A percentile compares a stretch with the other conserved stretches of the same genome.
phyloP scores from a whole-genome alignment of 1,284 basidiomycete species.

The Sanguinoderma infundibulare region DNA sequence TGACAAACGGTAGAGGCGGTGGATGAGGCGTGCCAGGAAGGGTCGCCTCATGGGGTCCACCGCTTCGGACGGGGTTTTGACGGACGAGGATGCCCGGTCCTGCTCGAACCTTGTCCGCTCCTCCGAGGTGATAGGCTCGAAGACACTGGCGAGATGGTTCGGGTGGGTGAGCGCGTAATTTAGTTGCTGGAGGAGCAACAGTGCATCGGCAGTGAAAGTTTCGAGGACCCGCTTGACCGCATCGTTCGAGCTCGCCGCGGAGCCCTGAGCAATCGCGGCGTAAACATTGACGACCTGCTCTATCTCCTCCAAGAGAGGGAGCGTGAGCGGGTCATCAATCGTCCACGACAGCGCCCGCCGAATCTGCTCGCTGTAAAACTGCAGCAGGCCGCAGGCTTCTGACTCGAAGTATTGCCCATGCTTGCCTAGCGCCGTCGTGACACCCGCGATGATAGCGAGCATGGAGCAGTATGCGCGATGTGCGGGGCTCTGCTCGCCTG shows the following conservation, averaged over 20 bases:
- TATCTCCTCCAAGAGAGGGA: constrained; percentile 80
- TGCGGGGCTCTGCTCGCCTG: constrained; percentile 74
- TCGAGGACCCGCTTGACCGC: constrained; percentile 65
- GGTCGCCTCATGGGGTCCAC: constrained; percentile 70
- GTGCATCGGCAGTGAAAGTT: constrained; percentile 67
- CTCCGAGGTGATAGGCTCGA: constrained; percentile 82
- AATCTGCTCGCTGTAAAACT: constrained; percentile 85
- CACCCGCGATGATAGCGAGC: constrained; percentile 79
- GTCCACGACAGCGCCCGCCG: constrained; percentile 80
- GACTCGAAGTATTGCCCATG: constrained; percentile 85
- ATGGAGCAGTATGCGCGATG: constrained; percentile 87
- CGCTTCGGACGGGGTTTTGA: constrained; percentile 46
- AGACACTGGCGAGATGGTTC: constrained; percentile 79
- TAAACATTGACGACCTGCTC: constrained; percentile 80
- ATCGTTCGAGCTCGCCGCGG: constrained; percentile 46
- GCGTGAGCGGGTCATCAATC: constrained; percentile 72
- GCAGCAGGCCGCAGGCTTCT: constrained; percentile 86
- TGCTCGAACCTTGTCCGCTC: constrained; percentile 73
- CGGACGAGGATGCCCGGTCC: constrained; percentile 40
- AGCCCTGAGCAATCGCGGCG: constrained; percentile 66
- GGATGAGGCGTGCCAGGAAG: constrained; percentile 70
- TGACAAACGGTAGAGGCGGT: constrained; percentile 70
- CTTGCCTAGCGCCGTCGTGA: constrained; percentile 68
- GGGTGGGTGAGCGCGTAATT: constrained; percentile 93
- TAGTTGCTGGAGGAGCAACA: constrained; percentile 84